Evolutionary conservation across 2,329 filamentous ascomycete species (phyloP), one percentile per base, ranked within the genome.

Genomic region (Monilinia vaccinii-corymbosi): DNA sequence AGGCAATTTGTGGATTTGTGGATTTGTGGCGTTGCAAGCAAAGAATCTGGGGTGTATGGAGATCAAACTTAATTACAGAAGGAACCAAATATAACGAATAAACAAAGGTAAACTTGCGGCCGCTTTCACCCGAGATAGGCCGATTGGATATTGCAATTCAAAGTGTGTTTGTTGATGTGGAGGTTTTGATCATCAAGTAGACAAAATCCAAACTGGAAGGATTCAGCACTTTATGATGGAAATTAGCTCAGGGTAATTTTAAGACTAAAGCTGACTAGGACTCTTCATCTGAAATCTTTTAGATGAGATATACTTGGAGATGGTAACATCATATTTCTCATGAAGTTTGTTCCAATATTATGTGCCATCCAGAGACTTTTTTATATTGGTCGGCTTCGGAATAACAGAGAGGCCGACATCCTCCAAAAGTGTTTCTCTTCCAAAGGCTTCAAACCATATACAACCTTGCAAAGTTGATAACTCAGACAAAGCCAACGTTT

Each of bases 341-440:
- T 44, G 38, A 32, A 23, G 25, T 34, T 34, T 44, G 8, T 32
- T 55, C 5, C 38, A 44, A 44, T 44, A 44, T 11, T n/a, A 32
- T 13, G n/a, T 16, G n/a, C n/a, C 38, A 23, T 23, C 8, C 18
- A 44, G 51, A 44, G 44, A 44, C 38, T 44, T 44, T 50, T 55
- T 55, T 55, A 55, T 55, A 55, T 44, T 55, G 38, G 14, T 32
- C 51, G 28, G 51, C 38, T 42, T 23, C 51, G 51, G 51, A 45
- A 55, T 16, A 44, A 55, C 14, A 55, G 18, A 55, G n/a, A 55
- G n/a, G 38, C 51, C 51, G 51, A 40, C 16, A 2, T 14, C 9
- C 9, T 42, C 28, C 2, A 23, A 18, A 53, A 13, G 11, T 21
- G 36, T 23, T 32, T 21, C 8, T 28, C 9, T 34, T 21, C 14